Evolutionary conservation across 768 basidiomycete species (phyloP).

Genomic region (Mycena sanguinolenta): DNA sequence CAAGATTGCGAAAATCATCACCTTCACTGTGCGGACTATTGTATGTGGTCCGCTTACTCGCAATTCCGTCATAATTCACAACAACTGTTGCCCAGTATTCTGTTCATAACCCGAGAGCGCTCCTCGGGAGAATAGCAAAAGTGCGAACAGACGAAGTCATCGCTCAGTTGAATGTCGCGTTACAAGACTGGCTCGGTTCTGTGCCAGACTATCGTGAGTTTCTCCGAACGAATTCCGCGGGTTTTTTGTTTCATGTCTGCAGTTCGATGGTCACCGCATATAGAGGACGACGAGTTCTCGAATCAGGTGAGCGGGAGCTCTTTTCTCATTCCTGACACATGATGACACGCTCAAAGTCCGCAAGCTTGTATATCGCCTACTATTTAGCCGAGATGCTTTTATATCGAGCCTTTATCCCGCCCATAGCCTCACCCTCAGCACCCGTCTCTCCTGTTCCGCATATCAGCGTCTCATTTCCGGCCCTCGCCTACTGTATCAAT

Average conservation of each 20-base stretch:
- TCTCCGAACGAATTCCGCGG: neutral
- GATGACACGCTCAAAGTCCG: constrained; percentile 48
- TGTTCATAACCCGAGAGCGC: constrained; percentile 73
- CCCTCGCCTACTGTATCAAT: constrained; percentile 69
- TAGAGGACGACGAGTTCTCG: constrained; percentile 61
- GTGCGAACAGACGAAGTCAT: constrained; percentile 72
- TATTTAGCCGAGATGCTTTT: constrained; percentile 76
- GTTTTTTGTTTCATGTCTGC: constrained; percentile 17
- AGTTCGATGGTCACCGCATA: constrained; percentile 74
- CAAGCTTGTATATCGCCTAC: constrained; percentile 69
- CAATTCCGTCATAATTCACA: constrained; percentile 12
- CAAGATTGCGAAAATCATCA: constrained; percentile 76
- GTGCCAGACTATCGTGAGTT: constrained; percentile 76
- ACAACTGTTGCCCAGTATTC: constrained; percentile 65
- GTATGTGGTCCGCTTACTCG: constrained; percentile 54
- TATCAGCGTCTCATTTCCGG: constrained; percentile 55
- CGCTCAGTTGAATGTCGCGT: constrained; percentile 74
- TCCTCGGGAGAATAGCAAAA: constrained; percentile 64
- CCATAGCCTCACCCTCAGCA: constrained; percentile 41
- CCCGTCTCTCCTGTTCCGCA: constrained; percentile 33
- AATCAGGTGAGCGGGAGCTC: constrained; percentile 50
- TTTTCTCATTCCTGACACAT: neutral
- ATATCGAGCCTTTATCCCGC: constrained; percentile 77
- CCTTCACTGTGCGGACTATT: constrained; percentile 77
- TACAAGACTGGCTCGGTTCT: constrained; percentile 80